Evolutionary conservation across 2,329 filamentous ascomycete species (phyloP).

Genomic region (Claviceps monticola): DNA sequence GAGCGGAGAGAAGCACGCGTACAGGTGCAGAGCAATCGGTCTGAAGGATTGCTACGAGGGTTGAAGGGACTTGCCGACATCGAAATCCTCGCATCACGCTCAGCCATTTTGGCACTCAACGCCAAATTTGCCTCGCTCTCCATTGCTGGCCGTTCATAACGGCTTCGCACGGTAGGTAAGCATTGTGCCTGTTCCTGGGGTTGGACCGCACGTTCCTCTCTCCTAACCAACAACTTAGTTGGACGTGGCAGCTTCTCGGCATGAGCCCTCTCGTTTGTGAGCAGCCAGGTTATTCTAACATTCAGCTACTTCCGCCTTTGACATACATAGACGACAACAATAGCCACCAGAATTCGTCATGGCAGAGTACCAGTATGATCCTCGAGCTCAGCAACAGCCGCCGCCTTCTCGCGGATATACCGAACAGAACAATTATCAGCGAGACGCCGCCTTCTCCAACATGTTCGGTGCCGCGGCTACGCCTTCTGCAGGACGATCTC

Average conservation of each 20-base stretch:
- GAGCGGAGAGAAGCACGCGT: background rate
- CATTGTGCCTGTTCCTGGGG: background rate
- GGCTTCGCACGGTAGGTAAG: constrained; percentile 5
- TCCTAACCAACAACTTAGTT: background rate
- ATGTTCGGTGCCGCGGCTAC: constrained; percentile 80
- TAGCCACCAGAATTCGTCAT: constrained; percentile 21
- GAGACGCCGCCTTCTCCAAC: constrained; percentile 90
- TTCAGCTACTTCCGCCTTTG: background rate
- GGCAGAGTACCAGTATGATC: constrained; percentile 44
- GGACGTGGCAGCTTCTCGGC: background rate
- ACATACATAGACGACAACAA: background rate
- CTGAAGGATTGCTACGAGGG: background rate
- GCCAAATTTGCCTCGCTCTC: background rate
- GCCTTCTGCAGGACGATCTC: constrained; percentile 76
- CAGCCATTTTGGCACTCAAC: background rate
- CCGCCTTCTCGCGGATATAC: constrained; percentile 35
- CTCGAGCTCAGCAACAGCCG: constrained; percentile 28
- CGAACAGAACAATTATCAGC: constrained; percentile 46
- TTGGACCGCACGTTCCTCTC: background rate
- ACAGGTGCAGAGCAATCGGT: background rate
- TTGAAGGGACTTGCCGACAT: background rate
- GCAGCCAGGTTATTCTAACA: background rate
- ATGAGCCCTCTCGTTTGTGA: constrained; percentile 1
- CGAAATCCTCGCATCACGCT: background rate
- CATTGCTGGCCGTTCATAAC: background rate